A percentile compares a stretch with the other conserved stretches of the same genome.
Evolutionary conservation across 2,329 filamentous ascomycete genomes (phyloP).

Genomic region (Thermoascus crustaceus): DNA sequence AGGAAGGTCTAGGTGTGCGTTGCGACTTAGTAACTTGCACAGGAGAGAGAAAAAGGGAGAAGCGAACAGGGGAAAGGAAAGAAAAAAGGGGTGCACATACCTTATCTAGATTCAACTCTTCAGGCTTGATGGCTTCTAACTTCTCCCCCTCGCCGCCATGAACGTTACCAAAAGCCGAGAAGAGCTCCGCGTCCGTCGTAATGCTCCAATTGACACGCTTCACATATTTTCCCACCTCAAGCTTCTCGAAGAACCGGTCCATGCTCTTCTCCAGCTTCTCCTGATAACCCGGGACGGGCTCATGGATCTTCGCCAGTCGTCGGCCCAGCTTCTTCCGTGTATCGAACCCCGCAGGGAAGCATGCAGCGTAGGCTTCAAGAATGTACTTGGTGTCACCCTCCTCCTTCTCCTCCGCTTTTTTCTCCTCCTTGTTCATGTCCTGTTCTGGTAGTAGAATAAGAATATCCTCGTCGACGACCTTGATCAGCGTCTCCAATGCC

Average conservation of each 20-base stretch:
- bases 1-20: constrained; percentile 40
- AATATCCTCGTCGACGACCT: constrained; percentile 53
- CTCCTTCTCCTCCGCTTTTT: constrained; percentile 6
- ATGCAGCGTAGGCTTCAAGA: constrained; percentile 49
- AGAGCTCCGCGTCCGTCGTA: constrained; percentile 32
- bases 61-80: no score
- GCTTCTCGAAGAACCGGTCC: constrained; percentile 21
- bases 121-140: constrained; percentile 17
- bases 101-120: constrained; percentile 40
- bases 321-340: constrained; percentile 47
- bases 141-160: constrained; percentile 21
- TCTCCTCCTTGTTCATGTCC: constrained; percentile 13
- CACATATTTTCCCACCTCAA: constrained; percentile 30
- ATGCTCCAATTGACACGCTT: constrained; percentile 47
- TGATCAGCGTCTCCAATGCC: constrained; percentile 43
- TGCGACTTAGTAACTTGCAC: no score
- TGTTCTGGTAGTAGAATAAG: constrained; percentile 46
- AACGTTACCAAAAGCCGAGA: constrained; percentile 29
- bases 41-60: neutral
- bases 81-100: constrained; percentile 18
- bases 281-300: constrained; percentile 31
- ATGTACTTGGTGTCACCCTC: constrained; percentile 39
- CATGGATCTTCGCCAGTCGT: constrained; percentile 48
- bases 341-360: constrained; percentile 53
- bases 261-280: constrained; percentile 22